A percentile compares a stretch with the other conserved stretches of the same genome.
Conservation (phyloP, 768 basidiomycete genomes). For the Rhodotorula toruloides region DNA sequence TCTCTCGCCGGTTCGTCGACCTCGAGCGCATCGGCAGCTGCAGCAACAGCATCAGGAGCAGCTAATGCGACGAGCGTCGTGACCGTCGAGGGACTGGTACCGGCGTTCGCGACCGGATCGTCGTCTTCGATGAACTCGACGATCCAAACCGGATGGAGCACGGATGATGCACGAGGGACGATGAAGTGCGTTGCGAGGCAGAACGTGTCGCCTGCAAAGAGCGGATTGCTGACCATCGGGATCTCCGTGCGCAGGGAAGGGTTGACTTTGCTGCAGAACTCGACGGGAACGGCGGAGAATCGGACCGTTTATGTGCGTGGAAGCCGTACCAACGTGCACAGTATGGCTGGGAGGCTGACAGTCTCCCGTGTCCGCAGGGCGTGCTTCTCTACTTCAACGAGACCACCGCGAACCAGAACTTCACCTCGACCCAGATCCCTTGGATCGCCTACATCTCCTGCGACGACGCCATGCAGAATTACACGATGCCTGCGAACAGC, state of each 20-base stretch:
- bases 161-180: background rate
- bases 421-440: conserved; percentile 1
- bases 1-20: background rate
- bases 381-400: conserved; percentile 24
- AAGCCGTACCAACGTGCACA: too few species aligned
- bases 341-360: background rate
- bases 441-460: conserved; percentile 30
- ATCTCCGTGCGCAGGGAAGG: conserved; percentile 8
- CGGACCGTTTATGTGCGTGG: conserved; percentile 5
- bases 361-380: conserved; percentile 6
- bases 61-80: background rate
- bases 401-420: conserved; percentile 3
- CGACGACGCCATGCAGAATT: background rate
- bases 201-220: too few species aligned
- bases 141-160: conserved; percentile 14
- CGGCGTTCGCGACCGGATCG: background rate
- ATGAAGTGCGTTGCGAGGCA: conserved; percentile 22
- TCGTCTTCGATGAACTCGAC: conserved; percentile 9
- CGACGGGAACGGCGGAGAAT: background rate
- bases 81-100: background rate
- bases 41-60: background rate
- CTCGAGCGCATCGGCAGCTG: background rate
- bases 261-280: conserved; percentile 26
- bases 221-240: background rate
- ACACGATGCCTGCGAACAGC: background rate